Conservation (phyloP, 768 basidiomycete species). For the Pleurotus eryngii region DNA sequence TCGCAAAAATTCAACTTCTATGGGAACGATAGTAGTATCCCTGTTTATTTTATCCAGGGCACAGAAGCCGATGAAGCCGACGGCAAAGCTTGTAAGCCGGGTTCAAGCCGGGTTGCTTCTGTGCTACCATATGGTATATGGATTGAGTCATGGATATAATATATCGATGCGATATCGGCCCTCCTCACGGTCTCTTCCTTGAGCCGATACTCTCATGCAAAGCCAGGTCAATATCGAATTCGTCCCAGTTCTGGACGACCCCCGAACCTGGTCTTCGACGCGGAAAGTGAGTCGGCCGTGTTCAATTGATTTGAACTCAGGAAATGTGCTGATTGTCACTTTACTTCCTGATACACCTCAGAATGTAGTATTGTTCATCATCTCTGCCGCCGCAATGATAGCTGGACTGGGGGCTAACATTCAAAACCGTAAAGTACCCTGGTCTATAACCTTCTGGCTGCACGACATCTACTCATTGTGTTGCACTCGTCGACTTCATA, state of each 20-base stretch:
- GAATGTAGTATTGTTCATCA: constrained; percentile 42
- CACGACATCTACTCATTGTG: neutral
- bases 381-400: constrained; percentile 53
- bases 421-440: constrained; percentile 52
- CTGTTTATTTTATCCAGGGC: constrained; percentile 77
- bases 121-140: no score
- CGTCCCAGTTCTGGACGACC: neutral
- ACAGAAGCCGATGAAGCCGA: constrained; percentile 9
- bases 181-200: no score
- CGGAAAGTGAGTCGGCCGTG: neutral
- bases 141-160: no score
- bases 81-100: no score
- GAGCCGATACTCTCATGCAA: neutral
- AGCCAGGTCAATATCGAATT: neutral
- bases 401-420: constrained; percentile 57
- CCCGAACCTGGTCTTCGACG: neutral
- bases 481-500: constrained; percentile 19
- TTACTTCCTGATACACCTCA: constrained; percentile 12
- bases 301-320: no score
- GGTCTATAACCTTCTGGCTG: neutral
- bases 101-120: no score
- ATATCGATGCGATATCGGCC: no score
- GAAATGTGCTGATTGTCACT: no score
- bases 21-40: constrained; percentile 31
- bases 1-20: no score